These are phyloP conservation scores for Coemansia sp. DNA, from an alignment of 192 early-diverging fungal species.

Conservation along the genomic window DNA sequence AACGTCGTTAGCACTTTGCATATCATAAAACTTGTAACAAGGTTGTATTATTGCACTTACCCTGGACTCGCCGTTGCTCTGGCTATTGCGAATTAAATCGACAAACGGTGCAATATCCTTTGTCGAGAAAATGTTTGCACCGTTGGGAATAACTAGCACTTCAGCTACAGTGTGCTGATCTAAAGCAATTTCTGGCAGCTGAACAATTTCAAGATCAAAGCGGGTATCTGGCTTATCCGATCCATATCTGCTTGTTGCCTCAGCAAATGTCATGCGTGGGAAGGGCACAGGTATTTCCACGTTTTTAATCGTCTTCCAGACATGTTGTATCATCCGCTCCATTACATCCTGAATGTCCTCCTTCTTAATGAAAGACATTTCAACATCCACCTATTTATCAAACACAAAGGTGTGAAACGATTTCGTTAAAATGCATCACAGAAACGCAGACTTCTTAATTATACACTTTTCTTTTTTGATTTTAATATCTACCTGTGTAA, in stretches of 20 bases:
- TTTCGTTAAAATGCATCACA: too few species aligned
- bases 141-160: constrained; percentile 30
- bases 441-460: too few species aligned
- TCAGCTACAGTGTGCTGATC: constrained; percentile 27
- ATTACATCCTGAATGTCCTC: constrained; percentile 68
- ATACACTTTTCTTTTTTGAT: too few species aligned
- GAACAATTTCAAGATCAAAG: constrained; percentile 65
- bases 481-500: constrained; percentile 70
- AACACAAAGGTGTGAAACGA: too few species aligned
- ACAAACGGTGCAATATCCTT: constrained; percentile 30
- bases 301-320: constrained; percentile 60
- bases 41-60: constrained; percentile 25
- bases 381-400: constrained; percentile 72
- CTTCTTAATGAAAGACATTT: constrained; percentile 79
- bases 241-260: constrained; percentile 81
- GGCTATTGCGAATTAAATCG: constrained; percentile 26
- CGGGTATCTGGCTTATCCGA: constrained; percentile 90
- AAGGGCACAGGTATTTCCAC: constrained; percentile 61
- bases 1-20: neutral
- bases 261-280: constrained; percentile 72
- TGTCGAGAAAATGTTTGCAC: constrained; percentile 21
- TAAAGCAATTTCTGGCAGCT: constrained; percentile 13
- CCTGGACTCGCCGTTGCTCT: constrained; percentile 41
- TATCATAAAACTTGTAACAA: constrained; percentile 9
- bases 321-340: constrained; percentile 65